Percentiles rank a stretch among this genome's conserved stretches.
phyloP scores from a whole-genome alignment of 2,329 filamentous ascomycete genomes.

The Gremmenia infestans region DNA sequence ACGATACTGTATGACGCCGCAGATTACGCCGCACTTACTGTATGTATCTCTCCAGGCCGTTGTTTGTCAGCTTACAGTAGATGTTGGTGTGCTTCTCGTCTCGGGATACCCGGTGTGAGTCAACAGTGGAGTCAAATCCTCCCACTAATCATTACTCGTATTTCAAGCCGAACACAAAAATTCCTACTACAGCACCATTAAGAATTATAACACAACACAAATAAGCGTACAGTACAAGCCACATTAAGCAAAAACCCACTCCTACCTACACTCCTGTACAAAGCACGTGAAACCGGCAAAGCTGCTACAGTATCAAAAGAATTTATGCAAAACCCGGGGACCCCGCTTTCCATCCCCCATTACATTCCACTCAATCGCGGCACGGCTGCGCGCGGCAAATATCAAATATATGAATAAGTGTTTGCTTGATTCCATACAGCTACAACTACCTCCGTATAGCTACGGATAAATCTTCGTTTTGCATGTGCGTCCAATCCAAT shows the following conservation, averaged over 20 bases:
- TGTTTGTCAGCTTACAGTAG: not conserved
- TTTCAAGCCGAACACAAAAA: not conserved
- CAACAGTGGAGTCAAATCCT: not conserved
- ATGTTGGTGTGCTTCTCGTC: not conserved
- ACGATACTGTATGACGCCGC: too few relatives aligned
- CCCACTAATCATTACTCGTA: not conserved
- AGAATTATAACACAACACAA: not conserved
- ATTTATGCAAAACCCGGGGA: not conserved
- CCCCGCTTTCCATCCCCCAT: too few relatives aligned
- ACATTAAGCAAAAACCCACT: too few relatives aligned
- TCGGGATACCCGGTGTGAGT: constrained; percentile 7
- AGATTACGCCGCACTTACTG: too few relatives aligned
- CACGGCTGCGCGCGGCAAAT: too few relatives aligned
- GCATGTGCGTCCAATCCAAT: too few relatives aligned
- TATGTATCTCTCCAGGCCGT: too few relatives aligned
- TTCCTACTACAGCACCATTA: not conserved
- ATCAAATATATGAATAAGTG: too few relatives aligned
- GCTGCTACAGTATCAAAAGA: too few relatives aligned
- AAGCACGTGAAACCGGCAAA: too few relatives aligned
- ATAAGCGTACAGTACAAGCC: too few relatives aligned
- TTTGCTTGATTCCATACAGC: not conserved
- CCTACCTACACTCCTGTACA: too few relatives aligned
- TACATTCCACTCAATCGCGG: not conserved
- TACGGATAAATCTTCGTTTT: constrained; percentile 6
- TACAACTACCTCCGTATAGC: not conserved